Base-by-base conservation (phyloP, 306 rosid species). In the Castanea mollissima region DNA sequence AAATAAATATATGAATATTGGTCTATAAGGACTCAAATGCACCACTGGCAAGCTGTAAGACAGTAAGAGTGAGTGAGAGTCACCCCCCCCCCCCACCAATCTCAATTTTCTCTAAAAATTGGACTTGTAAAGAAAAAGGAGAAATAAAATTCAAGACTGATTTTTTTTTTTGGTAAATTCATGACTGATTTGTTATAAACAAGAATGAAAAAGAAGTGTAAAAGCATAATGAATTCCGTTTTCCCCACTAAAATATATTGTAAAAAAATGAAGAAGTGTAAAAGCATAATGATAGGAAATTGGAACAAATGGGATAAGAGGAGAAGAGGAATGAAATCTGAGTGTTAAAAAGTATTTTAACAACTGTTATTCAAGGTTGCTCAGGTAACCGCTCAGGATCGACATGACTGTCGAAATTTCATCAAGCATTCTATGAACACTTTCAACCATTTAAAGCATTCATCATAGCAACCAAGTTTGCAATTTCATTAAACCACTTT, bases 311-410 rank as follows among this genome's bases (percentile, higher is more conserved):
- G 58, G 6, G 1, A 10, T 7, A 11, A 41, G 41, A 13, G 0
- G 25, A 68, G 54, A 69, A 14, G 13, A 8, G 1, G 15, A 75
- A 15, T 12, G 5, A 23, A 73, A 34, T 69, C 13, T 1, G 13
- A 1, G 23, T 4, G 19, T 4, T 49, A 21, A 46, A 41, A 71
- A 19, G 5, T 41, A 2, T 6, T 54, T 49, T 44, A 55, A 69
- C 1, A 9, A 70, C 2, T 20, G 11, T 6, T 18, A 27, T 34
- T 51, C 55, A 10, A 10, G 15, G 83, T 82, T 87, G 90, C 88
- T 88, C 87, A 81, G 85, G 79, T 85, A 87, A 87, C 85, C 87
- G 84, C 85, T 87, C 87, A 82, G 87, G 64, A 81, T 80, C 78
- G 49, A 85, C 89, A 77, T 75, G 46, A 6, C 57, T 70, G 91